Evolutionary conservation across 2,329 filamentous ascomycete species (phyloP).

Genomic region (Venturia carpophila): DNA sequence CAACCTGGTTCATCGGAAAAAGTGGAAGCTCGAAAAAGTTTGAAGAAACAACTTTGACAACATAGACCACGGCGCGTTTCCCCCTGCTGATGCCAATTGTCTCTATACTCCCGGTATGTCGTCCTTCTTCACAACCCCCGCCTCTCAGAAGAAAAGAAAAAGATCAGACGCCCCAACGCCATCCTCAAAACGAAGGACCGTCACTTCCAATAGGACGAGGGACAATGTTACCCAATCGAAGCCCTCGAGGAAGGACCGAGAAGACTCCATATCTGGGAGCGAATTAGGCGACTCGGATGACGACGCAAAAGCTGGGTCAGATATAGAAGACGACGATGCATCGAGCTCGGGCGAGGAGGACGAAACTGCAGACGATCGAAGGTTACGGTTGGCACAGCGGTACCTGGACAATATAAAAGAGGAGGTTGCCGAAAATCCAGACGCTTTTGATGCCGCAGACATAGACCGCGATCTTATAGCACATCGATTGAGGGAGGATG

Average conservation of each 20-base stretch:
- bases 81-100: background rate
- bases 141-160: conserved; percentile 86
- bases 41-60: background rate
- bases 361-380: conserved; percentile 83
- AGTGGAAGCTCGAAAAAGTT: no score
- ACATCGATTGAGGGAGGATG: conserved; percentile 82
- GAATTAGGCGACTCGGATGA: conserved; percentile 60
- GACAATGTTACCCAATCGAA: conserved; percentile 30
- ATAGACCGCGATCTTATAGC: conserved; percentile 90
- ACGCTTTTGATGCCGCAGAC: conserved; percentile 87
- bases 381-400: conserved; percentile 78
- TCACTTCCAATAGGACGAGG: conserved; percentile 36
- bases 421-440: conserved; percentile 58
- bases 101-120: conserved; percentile 54
- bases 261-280: conserved; percentile 82
- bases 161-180: conserved; percentile 43
- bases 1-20: no score
- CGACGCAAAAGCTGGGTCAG: conserved; percentile 32
- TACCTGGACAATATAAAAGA: conserved; percentile 86
- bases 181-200: conserved; percentile 52
- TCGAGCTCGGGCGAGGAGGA: conserved; percentile 62
- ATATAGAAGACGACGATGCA: conserved; percentile 30
- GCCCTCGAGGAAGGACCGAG: conserved; percentile 36
- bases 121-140: conserved; percentile 89
- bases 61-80: background rate